Evolutionary conservation across 176 grass and related monocot genomes (phyloP).

Genomic region (Microstegium vimineum): DNA sequence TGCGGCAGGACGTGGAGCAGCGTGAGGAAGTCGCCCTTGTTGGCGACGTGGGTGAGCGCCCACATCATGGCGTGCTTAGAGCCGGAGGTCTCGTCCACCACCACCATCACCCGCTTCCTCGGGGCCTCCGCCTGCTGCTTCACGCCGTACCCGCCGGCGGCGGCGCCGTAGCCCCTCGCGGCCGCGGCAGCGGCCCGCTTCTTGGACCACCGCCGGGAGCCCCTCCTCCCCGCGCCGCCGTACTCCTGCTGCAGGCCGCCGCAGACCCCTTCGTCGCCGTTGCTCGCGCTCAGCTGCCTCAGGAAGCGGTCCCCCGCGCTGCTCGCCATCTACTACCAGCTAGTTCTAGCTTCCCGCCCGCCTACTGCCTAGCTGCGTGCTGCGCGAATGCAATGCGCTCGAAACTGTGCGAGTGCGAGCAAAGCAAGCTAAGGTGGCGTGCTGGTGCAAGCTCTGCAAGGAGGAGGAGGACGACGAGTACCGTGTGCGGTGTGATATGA

Average conservation of each 20-base stretch:
- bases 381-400: neutral
- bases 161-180: conserved; percentile 18
- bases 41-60: conserved; percentile 88
- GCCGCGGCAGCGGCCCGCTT: conserved; percentile 30
- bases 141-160: neutral
- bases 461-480: neutral
- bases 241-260: conserved; percentile 11
- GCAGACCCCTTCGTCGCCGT: conserved; percentile 16
- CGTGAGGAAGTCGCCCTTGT: conserved; percentile 81
- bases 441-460: neutral
- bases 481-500: conserved; percentile 15
- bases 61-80: conserved; percentile 99
- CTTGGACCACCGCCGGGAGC: conserved; percentile 71
- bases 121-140: conserved; percentile 25
- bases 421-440: conserved; percentile 7
- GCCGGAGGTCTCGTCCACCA: conserved; percentile 69
- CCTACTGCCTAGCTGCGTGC: neutral
- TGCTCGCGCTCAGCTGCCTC: conserved; percentile 61
- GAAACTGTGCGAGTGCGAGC: neutral
- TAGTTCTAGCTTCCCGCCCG: neutral
- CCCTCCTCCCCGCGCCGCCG: conserved; percentile 25
- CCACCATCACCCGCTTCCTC: conserved; percentile 93
- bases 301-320: conserved; percentile 61
- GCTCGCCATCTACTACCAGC: conserved; percentile 27
- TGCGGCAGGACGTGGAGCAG: conserved; percentile 75